Evolutionary conservation across 2,329 filamentous ascomycete genomes (phyloP).

Genomic region (Fusarium brevicatenulatum): DNA sequence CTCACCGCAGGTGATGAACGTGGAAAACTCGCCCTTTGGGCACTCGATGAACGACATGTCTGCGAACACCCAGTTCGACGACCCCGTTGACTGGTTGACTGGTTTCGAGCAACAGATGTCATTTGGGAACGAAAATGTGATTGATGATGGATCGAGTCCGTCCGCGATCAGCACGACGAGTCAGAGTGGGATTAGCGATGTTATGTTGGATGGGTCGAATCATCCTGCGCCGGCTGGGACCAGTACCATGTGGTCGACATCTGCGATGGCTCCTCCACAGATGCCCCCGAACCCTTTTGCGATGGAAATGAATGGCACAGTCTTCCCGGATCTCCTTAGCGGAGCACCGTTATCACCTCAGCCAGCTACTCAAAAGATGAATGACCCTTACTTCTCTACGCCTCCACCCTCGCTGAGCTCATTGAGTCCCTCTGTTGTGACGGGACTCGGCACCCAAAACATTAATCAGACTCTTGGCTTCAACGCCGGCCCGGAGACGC

Average conservation of each 20-base stretch:
- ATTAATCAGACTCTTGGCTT: conserved; percentile 75
- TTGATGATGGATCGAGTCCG: conserved; percentile 94
- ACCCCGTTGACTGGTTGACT: conserved; percentile 83
- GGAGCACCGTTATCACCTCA: conserved; percentile 81
- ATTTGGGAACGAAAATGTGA: conserved; percentile 79
- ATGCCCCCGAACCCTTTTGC: conserved; percentile 76
- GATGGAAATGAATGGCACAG: conserved; percentile 77
- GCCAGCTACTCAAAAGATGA: conserved; percentile 73
- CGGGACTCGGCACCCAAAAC: conserved; percentile 69
- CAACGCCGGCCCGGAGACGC: conserved; percentile 74
- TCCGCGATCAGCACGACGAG: conserved; percentile 96
- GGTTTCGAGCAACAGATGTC: conserved; percentile 83
- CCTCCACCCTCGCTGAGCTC: conserved; percentile 79
- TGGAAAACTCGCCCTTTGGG: conserved; percentile 72
- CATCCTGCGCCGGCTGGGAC: conserved; percentile 65
- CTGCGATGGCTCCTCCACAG: conserved; percentile 75
- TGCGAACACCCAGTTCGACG: conserved; percentile 71
- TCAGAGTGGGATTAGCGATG: conserved; percentile 89
- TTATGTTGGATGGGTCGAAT: conserved; percentile 86
- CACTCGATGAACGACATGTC: conserved; percentile 67
- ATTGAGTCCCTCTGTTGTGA: conserved; percentile 77
- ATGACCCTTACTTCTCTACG: conserved; percentile 82
- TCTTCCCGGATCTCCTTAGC: conserved; percentile 81
- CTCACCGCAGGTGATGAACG: conserved; percentile 73
- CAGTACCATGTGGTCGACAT: conserved; percentile 74